Base-by-base conservation (phyloP, 1,284 basidiomycete genomes). In the Boletus smithii region DNA sequence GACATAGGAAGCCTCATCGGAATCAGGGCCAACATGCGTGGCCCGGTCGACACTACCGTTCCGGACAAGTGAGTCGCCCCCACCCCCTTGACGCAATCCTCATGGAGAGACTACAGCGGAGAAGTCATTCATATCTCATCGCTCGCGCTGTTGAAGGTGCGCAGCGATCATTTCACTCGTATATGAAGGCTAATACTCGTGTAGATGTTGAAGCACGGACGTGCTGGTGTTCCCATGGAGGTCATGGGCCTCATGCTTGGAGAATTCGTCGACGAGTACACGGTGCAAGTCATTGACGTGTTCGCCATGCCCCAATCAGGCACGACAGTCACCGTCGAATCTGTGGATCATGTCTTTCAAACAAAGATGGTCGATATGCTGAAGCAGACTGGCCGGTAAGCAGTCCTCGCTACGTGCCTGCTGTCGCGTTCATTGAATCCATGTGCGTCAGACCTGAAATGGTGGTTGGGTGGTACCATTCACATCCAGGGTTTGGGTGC, bases 401-500 rank as follows among this genome's bases (percentile, higher is more conserved):
- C 37, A 30, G 20, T 39, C 35, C 33, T 43, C 37, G 33, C 34
- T 32, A 40, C 23, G 32, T 31, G 22, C 14, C 1, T 46, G 44
- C 22, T 20, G 23, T 38, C n/a, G 39, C 36, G 34, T 53, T 37
- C 18, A 29, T 29, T 36, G 44, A 60, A 30, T 16, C 1, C 10
- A 23, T 14, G 36, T 29, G 30, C 40, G 46, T 23, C 62, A 95
- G 95, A 59, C 92, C 95, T 40, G 97, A 99, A 74, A 94, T 90
- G 84, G 97, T 99, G 9, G 97, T 99, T 0, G 97, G 97, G 8
- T 99, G 97, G 97, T 99, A 99, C 68, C 97, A 99, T 71, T 99
- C 97, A 40, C 97, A 99, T 75, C 97, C 97, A 45, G 97, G 97
- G 24, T 99, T 99, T 68, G 97, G 97, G 5, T 99, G 97, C 70